phyloP scores from a whole-genome alignment of 495 filamentous ascomycete species.

The Hypoxylon rickii region DNA sequence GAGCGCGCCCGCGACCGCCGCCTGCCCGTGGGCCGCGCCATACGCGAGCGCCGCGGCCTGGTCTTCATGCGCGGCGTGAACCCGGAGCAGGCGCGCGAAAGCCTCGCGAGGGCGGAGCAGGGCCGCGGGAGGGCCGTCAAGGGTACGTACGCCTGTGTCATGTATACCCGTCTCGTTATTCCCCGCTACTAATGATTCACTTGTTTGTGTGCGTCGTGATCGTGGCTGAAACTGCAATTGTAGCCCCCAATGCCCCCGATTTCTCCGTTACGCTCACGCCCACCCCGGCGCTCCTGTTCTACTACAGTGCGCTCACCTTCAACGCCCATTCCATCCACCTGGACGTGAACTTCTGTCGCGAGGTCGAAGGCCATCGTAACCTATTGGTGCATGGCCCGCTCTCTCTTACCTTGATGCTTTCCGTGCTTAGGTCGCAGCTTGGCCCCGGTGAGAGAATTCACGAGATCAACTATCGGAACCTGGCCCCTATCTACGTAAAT shows the following conservation, averaged over 20 bases:
- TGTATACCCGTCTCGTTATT: neutral
- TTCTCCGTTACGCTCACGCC: conserved; percentile 66
- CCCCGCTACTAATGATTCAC: neutral
- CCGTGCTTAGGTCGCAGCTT: conserved; percentile 60
- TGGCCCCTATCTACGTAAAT: conserved; percentile 78
- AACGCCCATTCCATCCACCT: conserved; percentile 87
- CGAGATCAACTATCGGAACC: conserved; percentile 74
- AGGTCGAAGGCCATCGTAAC: conserved; percentile 72
- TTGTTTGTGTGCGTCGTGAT: conserved; percentile 6
- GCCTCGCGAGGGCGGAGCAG: conserved; percentile 1
- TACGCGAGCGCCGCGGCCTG: conserved; percentile 44
- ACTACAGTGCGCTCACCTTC: conserved; percentile 83
- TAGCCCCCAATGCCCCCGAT: conserved; percentile 47
- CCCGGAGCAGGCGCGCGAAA: conserved; percentile 9
- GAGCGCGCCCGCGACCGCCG: neutral
- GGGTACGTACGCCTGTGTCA: conserved; percentile 26
- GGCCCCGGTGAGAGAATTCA: conserved; percentile 13
- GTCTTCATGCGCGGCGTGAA: conserved; percentile 45
- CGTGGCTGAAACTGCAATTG: conserved; percentile 28
- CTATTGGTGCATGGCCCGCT: conserved; percentile 87
- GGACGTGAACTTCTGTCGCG: conserved; percentile 69
- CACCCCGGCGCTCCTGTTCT: conserved; percentile 70
- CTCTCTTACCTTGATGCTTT: conserved; percentile 73
- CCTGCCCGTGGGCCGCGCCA: conserved; percentile 5
- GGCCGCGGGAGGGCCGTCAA: conserved; percentile 19